These are phyloP conservation scores for Pulicaria dysenterica DNA, from an alignment of 129 eudicot genomes.

Conservation along the genomic window DNA sequence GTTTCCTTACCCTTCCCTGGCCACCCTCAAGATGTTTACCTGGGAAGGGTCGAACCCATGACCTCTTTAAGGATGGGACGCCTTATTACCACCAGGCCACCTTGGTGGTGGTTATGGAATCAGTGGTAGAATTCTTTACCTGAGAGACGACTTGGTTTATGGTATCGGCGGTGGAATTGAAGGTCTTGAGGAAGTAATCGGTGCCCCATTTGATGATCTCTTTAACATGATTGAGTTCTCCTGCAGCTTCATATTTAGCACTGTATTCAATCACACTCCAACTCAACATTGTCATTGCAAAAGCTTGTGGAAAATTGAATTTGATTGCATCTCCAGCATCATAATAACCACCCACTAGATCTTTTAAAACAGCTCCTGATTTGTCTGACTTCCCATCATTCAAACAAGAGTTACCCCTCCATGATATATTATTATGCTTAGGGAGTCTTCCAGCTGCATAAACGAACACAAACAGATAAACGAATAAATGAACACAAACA, in stretches of 20 bases:
- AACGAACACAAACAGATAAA: too few species aligned
- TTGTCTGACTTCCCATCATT: conserved; percentile 70
- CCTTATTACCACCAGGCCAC: too few species aligned
- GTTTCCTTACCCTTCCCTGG: too few species aligned
- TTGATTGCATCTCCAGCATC: conserved; percentile 98
- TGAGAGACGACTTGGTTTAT: conserved; percentile 70
- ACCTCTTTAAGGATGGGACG: too few species aligned
- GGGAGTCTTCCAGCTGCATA: conserved; percentile 93
- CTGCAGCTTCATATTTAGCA: conserved; percentile 93
- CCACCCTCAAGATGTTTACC: too few species aligned
- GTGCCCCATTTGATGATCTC: conserved; percentile 93
- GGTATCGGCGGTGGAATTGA: conserved; percentile 78
- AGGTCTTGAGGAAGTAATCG: conserved; percentile 92
- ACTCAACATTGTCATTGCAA: conserved; percentile 97
- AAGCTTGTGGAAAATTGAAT: conserved; percentile 81
- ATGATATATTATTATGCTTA: conserved; percentile 76
- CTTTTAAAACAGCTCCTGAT: conserved; percentile 52
- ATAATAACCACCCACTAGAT: conserved; percentile 86
- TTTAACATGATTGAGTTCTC: conserved; percentile 86
- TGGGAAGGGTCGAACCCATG: too few species aligned
- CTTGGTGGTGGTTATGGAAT: too few species aligned
- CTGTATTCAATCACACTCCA: conserved; percentile 97
- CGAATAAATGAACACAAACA: too few species aligned
- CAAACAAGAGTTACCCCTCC: conserved; percentile 88
- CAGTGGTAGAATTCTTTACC: conserved; percentile 57